phyloP scores from a whole-genome alignment of 805 yeast species.

The Cyberlindnera lachancei region DNA sequence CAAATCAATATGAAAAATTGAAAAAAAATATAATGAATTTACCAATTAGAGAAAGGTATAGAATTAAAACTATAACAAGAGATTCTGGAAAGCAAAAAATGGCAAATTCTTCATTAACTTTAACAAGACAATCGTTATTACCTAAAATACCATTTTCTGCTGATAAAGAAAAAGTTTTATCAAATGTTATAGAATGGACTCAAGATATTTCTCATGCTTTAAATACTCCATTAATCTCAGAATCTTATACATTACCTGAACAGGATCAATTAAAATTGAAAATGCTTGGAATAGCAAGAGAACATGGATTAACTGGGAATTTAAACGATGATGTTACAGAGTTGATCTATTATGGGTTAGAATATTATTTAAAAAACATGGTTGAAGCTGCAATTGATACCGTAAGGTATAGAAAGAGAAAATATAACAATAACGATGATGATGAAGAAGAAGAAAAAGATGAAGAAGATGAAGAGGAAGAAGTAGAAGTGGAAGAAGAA shows the following conservation, averaged over 20 bases:
- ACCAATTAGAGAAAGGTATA: constrained; percentile 74
- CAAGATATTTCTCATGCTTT: constrained; percentile 86
- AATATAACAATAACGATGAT: constrained; percentile 22
- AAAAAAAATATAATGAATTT: constrained; percentile 82
- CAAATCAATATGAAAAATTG: constrained; percentile 72
- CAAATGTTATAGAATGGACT: constrained; percentile 71
- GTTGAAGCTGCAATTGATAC: constrained; percentile 70
- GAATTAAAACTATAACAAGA: constrained; percentile 75
- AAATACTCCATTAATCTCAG: constrained; percentile 73
- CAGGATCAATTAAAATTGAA: constrained; percentile 56
- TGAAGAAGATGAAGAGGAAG: not conserved
- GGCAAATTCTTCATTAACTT: constrained; percentile 59
- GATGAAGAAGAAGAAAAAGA: constrained; percentile 4
- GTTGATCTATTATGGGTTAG: constrained; percentile 71
- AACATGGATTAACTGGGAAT: constrained; percentile 79
- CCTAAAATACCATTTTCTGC: constrained; percentile 78
- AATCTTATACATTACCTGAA: constrained; percentile 79
- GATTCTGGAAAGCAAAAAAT: constrained; percentile 77
- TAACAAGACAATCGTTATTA: constrained; percentile 48
- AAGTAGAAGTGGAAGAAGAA: constrained; percentile 36
- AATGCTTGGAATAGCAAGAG: constrained; percentile 78
- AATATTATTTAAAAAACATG: constrained; percentile 66
- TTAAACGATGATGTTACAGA: constrained; percentile 77
- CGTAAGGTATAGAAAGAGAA: constrained; percentile 51
- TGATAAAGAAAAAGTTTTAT: constrained; percentile 23